These are phyloP conservation scores for Fusarium sp. DNA, from an alignment of 2,329 filamentous ascomycete genomes.

Conservation along the genomic window DNA sequence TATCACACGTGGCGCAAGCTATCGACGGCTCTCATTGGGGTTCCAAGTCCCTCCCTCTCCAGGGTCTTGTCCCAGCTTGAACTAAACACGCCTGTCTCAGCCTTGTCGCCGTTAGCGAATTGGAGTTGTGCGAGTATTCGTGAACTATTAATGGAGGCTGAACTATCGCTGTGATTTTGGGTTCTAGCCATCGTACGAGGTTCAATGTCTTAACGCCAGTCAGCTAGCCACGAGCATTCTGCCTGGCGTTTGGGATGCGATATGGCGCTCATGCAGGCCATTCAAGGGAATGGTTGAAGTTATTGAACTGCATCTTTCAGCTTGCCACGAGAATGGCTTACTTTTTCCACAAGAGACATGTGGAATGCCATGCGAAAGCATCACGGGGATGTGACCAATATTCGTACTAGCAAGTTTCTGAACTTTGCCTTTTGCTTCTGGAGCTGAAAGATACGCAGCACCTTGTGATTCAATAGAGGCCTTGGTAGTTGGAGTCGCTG, in stretches of 20 bases:
- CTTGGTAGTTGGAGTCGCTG: too few relatives aligned
- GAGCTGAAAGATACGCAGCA: background rate
- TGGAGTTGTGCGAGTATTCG: background rate
- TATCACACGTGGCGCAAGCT: constrained; percentile 1
- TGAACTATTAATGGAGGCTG: background rate
- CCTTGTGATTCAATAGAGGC: too few relatives aligned
- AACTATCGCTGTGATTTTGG: background rate
- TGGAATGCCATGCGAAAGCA: background rate
- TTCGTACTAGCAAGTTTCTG: background rate
- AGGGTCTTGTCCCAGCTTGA: background rate
- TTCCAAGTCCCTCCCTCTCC: background rate
- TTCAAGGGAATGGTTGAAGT: background rate
- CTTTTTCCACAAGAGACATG: background rate
- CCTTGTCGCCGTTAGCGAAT: background rate
- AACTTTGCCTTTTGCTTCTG: background rate
- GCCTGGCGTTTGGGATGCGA: background rate
- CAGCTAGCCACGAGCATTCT: background rate
- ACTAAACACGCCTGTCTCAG: constrained; percentile 4
- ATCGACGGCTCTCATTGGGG: background rate
- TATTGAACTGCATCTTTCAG: background rate
- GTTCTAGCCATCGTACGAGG: background rate
- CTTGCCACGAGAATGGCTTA: background rate
- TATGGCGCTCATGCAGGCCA: background rate
- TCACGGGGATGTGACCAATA: background rate
- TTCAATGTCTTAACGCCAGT: background rate